These are phyloP conservation scores for Candida labiduridarum DNA, from an alignment of 1,139 yeast genomes.

Conservation along the genomic window DNA sequence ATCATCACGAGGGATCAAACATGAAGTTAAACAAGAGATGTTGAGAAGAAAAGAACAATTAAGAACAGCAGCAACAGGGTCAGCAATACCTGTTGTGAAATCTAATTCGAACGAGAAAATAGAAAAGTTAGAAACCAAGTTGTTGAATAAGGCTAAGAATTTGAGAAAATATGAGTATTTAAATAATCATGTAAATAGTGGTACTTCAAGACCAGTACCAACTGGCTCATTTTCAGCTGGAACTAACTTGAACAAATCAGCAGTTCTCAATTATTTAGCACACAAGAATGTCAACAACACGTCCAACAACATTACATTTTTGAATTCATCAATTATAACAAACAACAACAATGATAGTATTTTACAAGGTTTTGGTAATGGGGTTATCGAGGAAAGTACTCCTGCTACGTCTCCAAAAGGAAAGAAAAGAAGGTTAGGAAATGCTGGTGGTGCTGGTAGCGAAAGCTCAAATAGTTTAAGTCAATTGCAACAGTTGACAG, in stretches of 20 bases:
- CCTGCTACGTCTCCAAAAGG: conserved; percentile 36
- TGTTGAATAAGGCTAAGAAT: conserved; percentile 34
- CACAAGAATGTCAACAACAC: conserved; percentile 7
- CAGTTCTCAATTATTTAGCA: conserved; percentile 11
- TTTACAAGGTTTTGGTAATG: conserved; percentile 41
- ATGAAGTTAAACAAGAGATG: conserved; percentile 16
- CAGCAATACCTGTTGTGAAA: not conserved
- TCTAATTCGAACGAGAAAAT: conserved; percentile 17
- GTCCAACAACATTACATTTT: conserved; percentile 19
- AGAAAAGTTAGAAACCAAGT: conserved; percentile 26
- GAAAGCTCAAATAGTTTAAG: conserved; percentile 29
- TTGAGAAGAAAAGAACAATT: not conserved
- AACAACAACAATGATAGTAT: conserved; percentile 25
- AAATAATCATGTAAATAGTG: conserved; percentile 28
- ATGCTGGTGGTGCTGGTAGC: conserved; percentile 16
- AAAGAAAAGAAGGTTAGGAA: conserved; percentile 13
- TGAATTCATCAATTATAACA: conserved; percentile 24
- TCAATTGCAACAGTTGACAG: conserved; percentile 40
- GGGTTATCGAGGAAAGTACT: conserved; percentile 44
- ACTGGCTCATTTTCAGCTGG: conserved; percentile 14
- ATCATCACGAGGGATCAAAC: conserved; percentile 33
- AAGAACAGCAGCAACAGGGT: too few relatives aligned
- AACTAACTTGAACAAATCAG: conserved; percentile 14
- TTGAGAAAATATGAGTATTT: conserved; percentile 38
- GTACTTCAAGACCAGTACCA: conserved; percentile 1